Conservation (phyloP, 2,329 filamentous ascomycete species). For the Neopestalotiopsis sp. region DNA sequence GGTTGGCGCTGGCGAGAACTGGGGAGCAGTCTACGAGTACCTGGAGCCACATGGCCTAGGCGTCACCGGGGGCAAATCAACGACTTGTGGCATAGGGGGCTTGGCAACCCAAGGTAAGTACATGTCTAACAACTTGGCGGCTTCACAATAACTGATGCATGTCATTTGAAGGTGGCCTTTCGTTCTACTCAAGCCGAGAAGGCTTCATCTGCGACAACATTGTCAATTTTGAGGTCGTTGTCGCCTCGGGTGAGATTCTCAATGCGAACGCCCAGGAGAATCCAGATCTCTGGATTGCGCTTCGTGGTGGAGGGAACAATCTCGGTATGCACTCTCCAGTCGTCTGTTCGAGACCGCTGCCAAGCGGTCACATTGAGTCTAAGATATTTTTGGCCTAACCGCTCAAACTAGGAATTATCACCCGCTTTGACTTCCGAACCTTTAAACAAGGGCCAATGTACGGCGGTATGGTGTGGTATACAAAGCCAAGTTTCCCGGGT, state of each 20-base stretch:
- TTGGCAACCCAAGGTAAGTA: slow-evolving; percentile 12
- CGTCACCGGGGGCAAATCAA: slow-evolving; percentile 9
- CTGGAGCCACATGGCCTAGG: slow-evolving; percentile 9
- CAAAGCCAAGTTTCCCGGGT: background rate
- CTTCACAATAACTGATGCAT: background rate
- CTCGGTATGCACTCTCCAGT: too few relatives aligned
- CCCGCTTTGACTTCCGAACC: slow-evolving; percentile 10
- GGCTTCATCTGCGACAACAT: slow-evolving; percentile 19
- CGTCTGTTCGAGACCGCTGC: too few relatives aligned
- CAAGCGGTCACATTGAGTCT: too few relatives aligned
- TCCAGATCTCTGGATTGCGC: background rate
- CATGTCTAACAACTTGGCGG: background rate
- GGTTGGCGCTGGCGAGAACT: slow-evolving; percentile 21
- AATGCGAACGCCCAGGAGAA: slow-evolving; percentile 11
- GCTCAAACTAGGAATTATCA: background rate
- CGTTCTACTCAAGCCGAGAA: slow-evolving; percentile 12
- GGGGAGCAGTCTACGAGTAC: slow-evolving; percentile 20
- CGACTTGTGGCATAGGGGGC: slow-evolving; percentile 8
- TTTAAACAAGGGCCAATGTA: slow-evolving; percentile 14
- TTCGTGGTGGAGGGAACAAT: slow-evolving; percentile 4
- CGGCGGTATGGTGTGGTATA: slow-evolving; percentile 10
- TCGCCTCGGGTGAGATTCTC: slow-evolving; percentile 14
- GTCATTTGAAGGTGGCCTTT: slow-evolving; percentile 5
- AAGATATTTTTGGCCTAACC: too few relatives aligned
- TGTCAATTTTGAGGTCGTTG: slow-evolving; percentile 16